Conservation (phyloP, 2,329 filamentous ascomycete genomes). For the Penicillium sp. region DNA sequence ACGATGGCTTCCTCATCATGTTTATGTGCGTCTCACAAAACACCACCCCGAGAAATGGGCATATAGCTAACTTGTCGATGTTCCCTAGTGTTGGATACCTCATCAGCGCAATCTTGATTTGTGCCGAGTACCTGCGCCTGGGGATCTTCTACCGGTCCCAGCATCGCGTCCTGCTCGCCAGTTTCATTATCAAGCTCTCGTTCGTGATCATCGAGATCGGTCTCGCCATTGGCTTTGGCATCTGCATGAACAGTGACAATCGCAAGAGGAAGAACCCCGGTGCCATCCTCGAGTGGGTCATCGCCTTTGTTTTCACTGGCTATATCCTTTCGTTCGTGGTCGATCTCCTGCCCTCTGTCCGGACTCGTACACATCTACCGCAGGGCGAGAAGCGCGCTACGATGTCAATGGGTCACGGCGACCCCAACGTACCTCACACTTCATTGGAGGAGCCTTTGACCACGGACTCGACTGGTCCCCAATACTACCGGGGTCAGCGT, state of each 20-base stretch:
- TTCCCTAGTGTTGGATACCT: conserved; percentile 67
- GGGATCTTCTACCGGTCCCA: conserved; percentile 71
- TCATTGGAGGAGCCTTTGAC: conserved; percentile 39
- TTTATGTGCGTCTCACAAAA: conserved; percentile 59
- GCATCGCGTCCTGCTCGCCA: conserved; percentile 68
- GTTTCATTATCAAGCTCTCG: conserved; percentile 81
- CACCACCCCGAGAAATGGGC: background rate
- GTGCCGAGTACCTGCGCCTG: conserved; percentile 83
- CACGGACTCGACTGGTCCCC: conserved; percentile 37
- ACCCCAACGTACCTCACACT: conserved; percentile 15
- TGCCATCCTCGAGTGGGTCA: conserved; percentile 74
- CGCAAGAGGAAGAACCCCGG: conserved; percentile 59
- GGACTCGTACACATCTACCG: conserved; percentile 53
- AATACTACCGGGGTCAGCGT: conserved; percentile 32
- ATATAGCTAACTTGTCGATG: background rate
- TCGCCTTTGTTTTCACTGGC: conserved; percentile 81
- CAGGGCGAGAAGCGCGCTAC: conserved; percentile 39
- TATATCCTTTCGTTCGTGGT: conserved; percentile 85
- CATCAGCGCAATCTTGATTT: conserved; percentile 80
- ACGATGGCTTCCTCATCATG: conserved; percentile 72
- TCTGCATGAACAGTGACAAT: conserved; percentile 46
- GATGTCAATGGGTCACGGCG: conserved; percentile 24
- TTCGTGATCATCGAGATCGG: conserved; percentile 79
- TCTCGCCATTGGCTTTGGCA: conserved; percentile 66
- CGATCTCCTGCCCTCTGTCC: conserved; percentile 77